Evolutionary conservation across 257 asterid genomes (phyloP).

Genomic region (Echium plantagineum): DNA sequence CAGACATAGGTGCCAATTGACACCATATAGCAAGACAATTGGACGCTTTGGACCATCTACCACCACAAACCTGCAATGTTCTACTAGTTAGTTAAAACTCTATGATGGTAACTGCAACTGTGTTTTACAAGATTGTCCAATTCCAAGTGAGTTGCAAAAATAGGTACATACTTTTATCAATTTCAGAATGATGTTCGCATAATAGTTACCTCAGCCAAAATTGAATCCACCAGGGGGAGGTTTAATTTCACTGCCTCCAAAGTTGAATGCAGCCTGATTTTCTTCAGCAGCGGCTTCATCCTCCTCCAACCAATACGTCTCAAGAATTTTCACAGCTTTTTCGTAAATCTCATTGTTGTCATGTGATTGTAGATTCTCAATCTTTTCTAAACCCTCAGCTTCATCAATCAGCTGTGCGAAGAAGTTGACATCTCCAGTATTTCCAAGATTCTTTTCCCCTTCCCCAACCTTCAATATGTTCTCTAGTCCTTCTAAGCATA

Average conservation of each 20-base stretch:
- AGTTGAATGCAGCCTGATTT: slow-evolving; percentile 53
- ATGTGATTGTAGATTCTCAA: slow-evolving; percentile 77
- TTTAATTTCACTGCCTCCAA: slow-evolving; percentile 53
- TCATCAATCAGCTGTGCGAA: slow-evolving; percentile 73
- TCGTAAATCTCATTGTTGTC: slow-evolving; percentile 85
- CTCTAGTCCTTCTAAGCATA: slow-evolving; percentile 79
- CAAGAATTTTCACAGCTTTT: slow-evolving; percentile 83
- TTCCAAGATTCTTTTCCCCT: slow-evolving; percentile 41
- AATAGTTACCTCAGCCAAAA: slow-evolving; percentile 45
- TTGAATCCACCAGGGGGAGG: slow-evolving; percentile 78
- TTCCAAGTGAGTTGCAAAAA: not conserved
- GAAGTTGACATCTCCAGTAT: slow-evolving; percentile 47
- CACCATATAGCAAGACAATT: not conserved
- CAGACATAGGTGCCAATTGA: not conserved
- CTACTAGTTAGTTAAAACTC: not conserved
- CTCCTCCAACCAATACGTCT: slow-evolving; percentile 87
- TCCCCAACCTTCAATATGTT: slow-evolving; percentile 92
- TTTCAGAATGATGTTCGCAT: not conserved
- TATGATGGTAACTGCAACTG: too few species aligned
- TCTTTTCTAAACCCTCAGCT: slow-evolving; percentile 80
- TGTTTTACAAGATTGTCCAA: too few species aligned
- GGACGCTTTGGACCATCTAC: not conserved
- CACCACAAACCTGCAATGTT: not conserved
- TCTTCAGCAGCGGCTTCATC: slow-evolving; percentile 61
- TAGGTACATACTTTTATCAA: not conserved